These are phyloP conservation scores for Cajanus cajan DNA, from an alignment of 306 rosid species.

Conservation along the genomic window DNA sequence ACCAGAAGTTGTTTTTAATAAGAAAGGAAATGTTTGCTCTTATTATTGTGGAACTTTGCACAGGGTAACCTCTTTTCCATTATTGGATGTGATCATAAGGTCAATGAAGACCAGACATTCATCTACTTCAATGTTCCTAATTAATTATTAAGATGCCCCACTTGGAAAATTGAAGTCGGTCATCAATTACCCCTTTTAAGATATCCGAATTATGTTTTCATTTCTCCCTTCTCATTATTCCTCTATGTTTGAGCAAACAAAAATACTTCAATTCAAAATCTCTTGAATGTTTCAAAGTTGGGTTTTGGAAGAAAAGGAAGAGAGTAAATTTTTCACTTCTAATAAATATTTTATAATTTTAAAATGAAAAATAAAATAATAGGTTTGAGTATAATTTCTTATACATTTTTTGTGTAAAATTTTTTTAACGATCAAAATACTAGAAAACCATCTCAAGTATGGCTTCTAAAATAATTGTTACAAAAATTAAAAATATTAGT, in stretches of 20 bases:
- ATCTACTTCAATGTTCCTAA: constrained; percentile 6
- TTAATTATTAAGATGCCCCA: constrained; percentile 9
- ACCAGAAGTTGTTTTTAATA: constrained; percentile 1
- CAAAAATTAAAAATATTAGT: background rate
- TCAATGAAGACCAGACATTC: constrained; percentile 26
- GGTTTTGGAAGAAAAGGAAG: background rate
- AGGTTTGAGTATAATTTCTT: background rate
- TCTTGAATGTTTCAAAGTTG: background rate
- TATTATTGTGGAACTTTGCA: constrained; percentile 13
- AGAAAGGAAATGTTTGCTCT: background rate
- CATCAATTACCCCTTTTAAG: background rate
- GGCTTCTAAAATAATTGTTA: background rate
- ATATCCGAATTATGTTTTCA: background rate
- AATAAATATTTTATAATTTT: background rate
- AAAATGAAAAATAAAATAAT: background rate
- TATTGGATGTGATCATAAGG: constrained; percentile 12
- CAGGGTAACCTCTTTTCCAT: background rate
- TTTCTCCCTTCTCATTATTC: background rate
- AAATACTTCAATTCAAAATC: background rate
- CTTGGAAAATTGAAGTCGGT: background rate
- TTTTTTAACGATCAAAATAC: no score
- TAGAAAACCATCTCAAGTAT: no score
- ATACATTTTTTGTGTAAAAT: no score
- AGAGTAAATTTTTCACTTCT: background rate
- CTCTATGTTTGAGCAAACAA: background rate